These are phyloP conservation scores for Sisymbrium altissimum DNA, from an alignment of 345 rosid genomes.

Conservation along the genomic window DNA sequence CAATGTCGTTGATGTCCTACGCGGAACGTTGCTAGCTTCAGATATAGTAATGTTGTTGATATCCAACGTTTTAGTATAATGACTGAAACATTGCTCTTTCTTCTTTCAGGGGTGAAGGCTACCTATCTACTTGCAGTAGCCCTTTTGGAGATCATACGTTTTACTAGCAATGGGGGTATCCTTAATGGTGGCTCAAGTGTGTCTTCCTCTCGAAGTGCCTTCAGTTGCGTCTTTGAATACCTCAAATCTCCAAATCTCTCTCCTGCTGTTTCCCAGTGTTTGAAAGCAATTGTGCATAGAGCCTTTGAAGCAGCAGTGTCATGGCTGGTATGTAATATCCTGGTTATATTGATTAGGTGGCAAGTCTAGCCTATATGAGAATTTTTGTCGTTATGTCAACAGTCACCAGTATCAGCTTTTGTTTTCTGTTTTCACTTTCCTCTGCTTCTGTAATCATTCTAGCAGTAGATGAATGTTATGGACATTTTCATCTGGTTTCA, in stretches of 20 bases:
- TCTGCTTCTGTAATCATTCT: not conserved
- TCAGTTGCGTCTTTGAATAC: slow-evolving; percentile 84
- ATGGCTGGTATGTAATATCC: slow-evolving; percentile 64
- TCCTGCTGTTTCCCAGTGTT: slow-evolving; percentile 72
- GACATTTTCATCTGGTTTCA: slow-evolving; percentile 40
- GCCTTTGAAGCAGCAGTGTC: slow-evolving; percentile 80
- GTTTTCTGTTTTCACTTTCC: not conserved
- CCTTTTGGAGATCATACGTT: slow-evolving; percentile 77
- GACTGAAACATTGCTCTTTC: slow-evolving; percentile 50
- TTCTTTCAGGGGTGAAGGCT: slow-evolving; percentile 75
- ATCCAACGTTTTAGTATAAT: slow-evolving; percentile 62
- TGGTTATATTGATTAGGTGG: not conserved
- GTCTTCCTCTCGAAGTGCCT: slow-evolving; percentile 77
- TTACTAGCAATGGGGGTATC: slow-evolving; percentile 89
- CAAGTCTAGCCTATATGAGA: too few species aligned
- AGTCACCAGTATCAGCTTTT: not conserved
- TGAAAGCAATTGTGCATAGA: slow-evolving; percentile 74
- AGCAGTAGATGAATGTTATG: slow-evolving; percentile 13
- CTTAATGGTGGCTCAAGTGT: slow-evolving; percentile 58
- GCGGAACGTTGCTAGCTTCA: slow-evolving; percentile 28
- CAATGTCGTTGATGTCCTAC: slow-evolving; percentile 63
- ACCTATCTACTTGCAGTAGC: slow-evolving; percentile 94
- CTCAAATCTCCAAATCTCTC: slow-evolving; percentile 75
- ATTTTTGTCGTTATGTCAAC: not conserved
- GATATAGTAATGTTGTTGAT: slow-evolving; percentile 63